Evolutionary conservation across 441 rosid genomes (phyloP).

Genomic region (Pelargonium myrrhifolium): DNA sequence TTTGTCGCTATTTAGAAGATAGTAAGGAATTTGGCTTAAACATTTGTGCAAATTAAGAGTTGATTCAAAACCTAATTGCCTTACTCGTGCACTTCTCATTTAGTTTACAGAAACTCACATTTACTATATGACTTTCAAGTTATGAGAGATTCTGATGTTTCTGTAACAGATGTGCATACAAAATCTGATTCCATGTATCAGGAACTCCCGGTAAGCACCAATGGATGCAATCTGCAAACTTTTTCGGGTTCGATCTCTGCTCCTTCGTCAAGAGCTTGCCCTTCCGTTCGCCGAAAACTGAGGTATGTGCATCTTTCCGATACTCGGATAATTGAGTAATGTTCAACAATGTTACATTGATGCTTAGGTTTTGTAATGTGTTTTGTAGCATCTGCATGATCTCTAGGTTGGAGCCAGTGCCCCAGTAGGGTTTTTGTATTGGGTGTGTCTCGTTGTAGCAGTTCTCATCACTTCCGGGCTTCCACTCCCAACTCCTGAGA

Average conservation of each 20-base stretch:
- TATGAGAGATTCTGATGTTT: constrained; percentile 35
- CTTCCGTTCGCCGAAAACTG: constrained; percentile 63
- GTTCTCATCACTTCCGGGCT: constrained; percentile 57
- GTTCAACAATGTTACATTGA: constrained; percentile 55
- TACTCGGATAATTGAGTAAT: constrained; percentile 77
- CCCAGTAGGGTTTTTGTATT: constrained; percentile 65
- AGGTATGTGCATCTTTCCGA: constrained; percentile 79
- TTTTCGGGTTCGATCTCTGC: constrained; percentile 59
- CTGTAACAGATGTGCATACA: constrained; percentile 60
- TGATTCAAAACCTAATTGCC: no score
- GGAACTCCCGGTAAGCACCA: constrained; percentile 97
- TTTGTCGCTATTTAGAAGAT: no score
- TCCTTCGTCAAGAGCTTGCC: constrained; percentile 73
- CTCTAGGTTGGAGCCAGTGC: constrained; percentile 71
- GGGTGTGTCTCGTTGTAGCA: constrained; percentile 77
- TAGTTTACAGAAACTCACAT: no score
- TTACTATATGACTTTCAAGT: not conserved
- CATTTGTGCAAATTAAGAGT: no score
- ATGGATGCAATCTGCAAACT: constrained; percentile 80
- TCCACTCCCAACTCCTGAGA: constrained; percentile 89
- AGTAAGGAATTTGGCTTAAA: no score
- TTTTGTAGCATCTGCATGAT: constrained; percentile 59
- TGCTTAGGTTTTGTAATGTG: constrained; percentile 33
- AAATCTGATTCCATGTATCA: constrained; percentile 83
- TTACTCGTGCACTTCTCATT: no score